Evolutionary conservation across 2,329 filamentous ascomycete genomes (phyloP).

Genomic region (Fusarium miscanthi): DNA sequence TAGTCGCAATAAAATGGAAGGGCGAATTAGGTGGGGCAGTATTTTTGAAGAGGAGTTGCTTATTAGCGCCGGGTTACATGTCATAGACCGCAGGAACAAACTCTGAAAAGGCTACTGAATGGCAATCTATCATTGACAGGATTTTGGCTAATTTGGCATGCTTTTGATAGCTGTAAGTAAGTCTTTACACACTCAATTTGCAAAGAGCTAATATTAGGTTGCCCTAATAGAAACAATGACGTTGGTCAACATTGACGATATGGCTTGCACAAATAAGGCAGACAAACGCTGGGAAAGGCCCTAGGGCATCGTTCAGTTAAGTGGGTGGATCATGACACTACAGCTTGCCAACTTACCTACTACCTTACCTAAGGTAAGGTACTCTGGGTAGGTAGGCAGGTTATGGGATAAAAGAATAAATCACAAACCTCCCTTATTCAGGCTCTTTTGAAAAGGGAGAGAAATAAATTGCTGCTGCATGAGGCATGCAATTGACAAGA

Average conservation of each 20-base stretch:
- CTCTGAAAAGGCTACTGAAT: not conserved
- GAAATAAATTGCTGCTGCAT: not conserved
- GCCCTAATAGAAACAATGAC: no score
- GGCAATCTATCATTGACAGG: slow-evolving; percentile 1
- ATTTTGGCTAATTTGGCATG: not conserved
- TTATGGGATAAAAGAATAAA: not conserved
- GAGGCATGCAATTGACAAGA: not conserved
- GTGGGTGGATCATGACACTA: not conserved
- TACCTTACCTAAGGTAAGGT: no score
- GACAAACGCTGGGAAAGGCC: not conserved
- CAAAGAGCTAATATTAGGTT: not conserved
- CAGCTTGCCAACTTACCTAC: not conserved
- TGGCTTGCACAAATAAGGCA: not conserved
- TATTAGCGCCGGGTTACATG: slow-evolving; percentile 28
- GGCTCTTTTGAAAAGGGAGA: not conserved
- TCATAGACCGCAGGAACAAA: slow-evolving; percentile 24
- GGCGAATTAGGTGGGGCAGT: slow-evolving; percentile 21
- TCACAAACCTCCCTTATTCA: not conserved
- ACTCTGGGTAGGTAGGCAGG: no score
- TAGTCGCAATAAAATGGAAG: slow-evolving; percentile 17
- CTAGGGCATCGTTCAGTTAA: not conserved
- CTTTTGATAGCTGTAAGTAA: not conserved
- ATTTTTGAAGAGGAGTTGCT: slow-evolving; percentile 28
- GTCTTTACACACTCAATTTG: not conserved
- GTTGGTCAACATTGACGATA: not conserved